These are phyloP conservation scores for Parathielavia hyrcaniae DNA, from an alignment of 495 filamentous ascomycete genomes.

Conservation along the genomic window DNA sequence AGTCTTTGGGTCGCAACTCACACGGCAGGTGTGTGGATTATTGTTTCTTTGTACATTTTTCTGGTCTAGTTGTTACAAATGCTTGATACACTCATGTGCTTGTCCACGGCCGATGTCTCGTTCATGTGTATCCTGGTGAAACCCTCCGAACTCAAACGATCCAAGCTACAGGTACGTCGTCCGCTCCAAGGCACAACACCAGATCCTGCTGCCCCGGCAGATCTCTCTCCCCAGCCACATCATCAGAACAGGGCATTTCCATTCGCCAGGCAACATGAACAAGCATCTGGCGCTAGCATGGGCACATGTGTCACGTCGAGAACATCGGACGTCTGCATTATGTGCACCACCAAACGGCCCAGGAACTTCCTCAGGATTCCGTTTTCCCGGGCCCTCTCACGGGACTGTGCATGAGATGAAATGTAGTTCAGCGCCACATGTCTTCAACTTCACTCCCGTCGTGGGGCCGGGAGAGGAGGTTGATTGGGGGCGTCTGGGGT, in stretches of 20 bases:
- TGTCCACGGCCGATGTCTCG: too few relatives aligned
- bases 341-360: background rate
- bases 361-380: background rate
- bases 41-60: background rate
- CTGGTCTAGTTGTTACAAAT: background rate
- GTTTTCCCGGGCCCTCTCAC: too few relatives aligned
- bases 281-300: background rate
- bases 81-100: too few relatives aligned
- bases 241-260: background rate
- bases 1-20: background rate
- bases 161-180: background rate
- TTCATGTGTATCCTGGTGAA: too few relatives aligned
- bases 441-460: background rate
- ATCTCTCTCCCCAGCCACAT: slow-evolving; percentile 4
- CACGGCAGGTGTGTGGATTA: background rate
- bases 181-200: slow-evolving; percentile 5
- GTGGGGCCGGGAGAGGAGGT: too few relatives aligned
- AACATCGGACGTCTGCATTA: slow-evolving; percentile 4
- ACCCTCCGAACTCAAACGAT: too few relatives aligned
- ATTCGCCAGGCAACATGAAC: background rate
- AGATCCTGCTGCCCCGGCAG: slow-evolving; percentile 16
- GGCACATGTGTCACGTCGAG: background rate
- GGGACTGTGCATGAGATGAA: background rate
- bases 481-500: background rate
- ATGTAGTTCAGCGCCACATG: background rate